phyloP scores from a whole-genome alignment of 345 rosid species.

The Hibiscus mutabilis region DNA sequence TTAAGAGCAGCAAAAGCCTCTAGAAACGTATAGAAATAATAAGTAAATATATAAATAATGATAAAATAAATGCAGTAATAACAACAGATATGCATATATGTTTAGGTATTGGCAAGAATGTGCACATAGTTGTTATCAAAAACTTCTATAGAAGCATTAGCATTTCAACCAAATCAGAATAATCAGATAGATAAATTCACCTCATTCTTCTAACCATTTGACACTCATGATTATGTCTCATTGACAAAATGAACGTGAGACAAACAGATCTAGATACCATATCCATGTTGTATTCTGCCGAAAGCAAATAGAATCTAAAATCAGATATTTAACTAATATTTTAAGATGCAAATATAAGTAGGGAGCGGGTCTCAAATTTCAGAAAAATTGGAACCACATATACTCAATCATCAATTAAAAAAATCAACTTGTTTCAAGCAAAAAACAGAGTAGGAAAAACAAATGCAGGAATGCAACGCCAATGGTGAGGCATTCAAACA shows the following conservation, averaged over 20 bases:
- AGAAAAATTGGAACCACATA: not conserved
- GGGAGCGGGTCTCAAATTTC: not conserved
- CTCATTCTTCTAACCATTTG: not conserved
- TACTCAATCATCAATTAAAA: not conserved
- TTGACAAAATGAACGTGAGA: not conserved
- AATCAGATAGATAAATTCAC: conserved; percentile 1
- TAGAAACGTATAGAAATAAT: conserved; percentile 20
- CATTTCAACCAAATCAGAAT: not conserved
- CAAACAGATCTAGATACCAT: not conserved
- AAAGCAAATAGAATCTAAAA: not conserved
- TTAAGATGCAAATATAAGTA: not conserved
- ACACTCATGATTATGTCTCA: not conserved
- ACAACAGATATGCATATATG: not conserved
- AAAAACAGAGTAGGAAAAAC: not conserved
- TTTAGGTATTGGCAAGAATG: no score
- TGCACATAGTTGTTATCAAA: not conserved
- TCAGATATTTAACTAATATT: conserved; percentile 1
- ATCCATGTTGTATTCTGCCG: not conserved
- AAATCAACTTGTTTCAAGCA: not conserved
- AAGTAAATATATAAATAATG: not conserved
- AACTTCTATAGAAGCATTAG: not conserved
- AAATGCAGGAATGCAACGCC: conserved; percentile 6
- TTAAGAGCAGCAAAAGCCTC: conserved; percentile 91
- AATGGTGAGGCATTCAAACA: conserved; percentile 10
- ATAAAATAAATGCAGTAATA: not conserved